Percentiles rank a stretch among this genome's conserved stretches.
Evolutionary conservation across 495 filamentous ascomycete species (phyloP).

Genomic region (Lasiosphaeris hirsuta): DNA sequence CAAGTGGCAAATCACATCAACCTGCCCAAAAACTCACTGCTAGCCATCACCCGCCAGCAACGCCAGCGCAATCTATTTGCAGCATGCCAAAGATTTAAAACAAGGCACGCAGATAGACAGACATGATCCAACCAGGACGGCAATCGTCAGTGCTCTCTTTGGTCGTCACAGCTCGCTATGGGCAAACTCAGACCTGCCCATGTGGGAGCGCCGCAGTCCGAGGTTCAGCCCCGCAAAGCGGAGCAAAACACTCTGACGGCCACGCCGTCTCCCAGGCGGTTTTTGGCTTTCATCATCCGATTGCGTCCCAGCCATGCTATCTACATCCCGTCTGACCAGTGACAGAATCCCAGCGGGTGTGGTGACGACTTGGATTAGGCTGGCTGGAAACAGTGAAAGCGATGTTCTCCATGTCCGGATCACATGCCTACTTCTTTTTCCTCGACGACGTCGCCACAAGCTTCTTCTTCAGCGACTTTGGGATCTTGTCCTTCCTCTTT

Average conservation of each 20-base stretch:
- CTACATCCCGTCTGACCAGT: background rate
- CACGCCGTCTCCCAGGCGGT: background rate
- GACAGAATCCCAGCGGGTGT: too few species aligned
- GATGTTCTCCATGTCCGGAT: background rate
- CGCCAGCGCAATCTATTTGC: too few species aligned
- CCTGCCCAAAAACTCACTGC: too few species aligned
- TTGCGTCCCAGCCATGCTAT: conserved; percentile 6
- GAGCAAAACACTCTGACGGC: conserved; percentile 25
- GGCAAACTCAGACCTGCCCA: conserved; percentile 31
- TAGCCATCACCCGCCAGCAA: too few species aligned
- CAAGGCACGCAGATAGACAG: too few species aligned
- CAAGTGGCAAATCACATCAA: too few species aligned
- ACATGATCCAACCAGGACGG: too few species aligned
- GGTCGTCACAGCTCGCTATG: conserved; percentile 36
- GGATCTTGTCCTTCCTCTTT: conserved; percentile 88
- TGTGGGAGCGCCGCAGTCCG: conserved; percentile 9
- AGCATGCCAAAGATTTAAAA: too few species aligned
- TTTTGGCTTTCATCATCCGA: conserved; percentile 15
- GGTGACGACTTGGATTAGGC: too few species aligned
- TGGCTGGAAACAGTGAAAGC: too few species aligned
- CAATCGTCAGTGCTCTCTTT: conserved; percentile 55
- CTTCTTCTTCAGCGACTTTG: conserved; percentile 89
- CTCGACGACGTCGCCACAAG: conserved; percentile 47
- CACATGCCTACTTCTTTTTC: conserved; percentile 33
- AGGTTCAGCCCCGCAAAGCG: conserved; percentile 31